Evolutionary conservation across 495 filamentous ascomycete genomes (phyloP).

Genomic region (Entonaema liquescens): DNA sequence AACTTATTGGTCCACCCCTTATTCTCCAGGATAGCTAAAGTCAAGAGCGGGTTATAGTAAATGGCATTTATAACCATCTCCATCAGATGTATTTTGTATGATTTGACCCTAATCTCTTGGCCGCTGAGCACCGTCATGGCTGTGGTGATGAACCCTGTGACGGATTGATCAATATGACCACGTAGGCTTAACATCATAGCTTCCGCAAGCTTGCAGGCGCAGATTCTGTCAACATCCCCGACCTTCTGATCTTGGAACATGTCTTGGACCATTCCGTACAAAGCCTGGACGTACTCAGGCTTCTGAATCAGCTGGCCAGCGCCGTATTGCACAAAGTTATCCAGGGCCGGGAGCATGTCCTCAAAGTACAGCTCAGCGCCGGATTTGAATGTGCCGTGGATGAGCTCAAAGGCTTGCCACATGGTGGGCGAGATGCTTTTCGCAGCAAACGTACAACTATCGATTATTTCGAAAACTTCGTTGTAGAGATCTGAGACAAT

Average conservation of each 20-base stretch:
- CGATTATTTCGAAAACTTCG: conserved; percentile 98
- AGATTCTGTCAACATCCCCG: conserved; percentile 93
- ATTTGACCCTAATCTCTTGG: conserved; percentile 79
- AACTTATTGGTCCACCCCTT: conserved; percentile 99
- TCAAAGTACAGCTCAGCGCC: conserved; percentile 97
- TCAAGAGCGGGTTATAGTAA: conserved; percentile 90
- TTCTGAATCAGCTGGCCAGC: conserved; percentile 79
- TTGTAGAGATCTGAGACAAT: conserved; percentile 80
- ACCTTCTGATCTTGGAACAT: conserved; percentile 82
- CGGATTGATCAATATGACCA: conserved; percentile 85
- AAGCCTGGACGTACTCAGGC: conserved; percentile 83
- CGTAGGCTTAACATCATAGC: conserved; percentile 95
- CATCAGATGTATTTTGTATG: conserved; percentile 94
- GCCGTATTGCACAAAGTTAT: conserved; percentile 96
- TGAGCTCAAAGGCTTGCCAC: conserved; percentile 97
- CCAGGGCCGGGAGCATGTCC: conserved; percentile 96
- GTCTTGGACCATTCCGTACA: conserved; percentile 82
- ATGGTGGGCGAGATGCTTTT: conserved; percentile 94
- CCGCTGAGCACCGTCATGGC: conserved; percentile 82
- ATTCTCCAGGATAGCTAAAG: conserved; percentile 84
- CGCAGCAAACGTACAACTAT: conserved; percentile 98
- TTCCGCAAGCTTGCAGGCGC: conserved; percentile 98
- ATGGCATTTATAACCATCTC: conserved; percentile 99
- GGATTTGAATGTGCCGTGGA: conserved; percentile 95
- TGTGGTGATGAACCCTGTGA: conserved; percentile 86